Evolutionary conservation across 139 green algal genomes (phyloP).

Genomic region (Ulvella scutata): DNA sequence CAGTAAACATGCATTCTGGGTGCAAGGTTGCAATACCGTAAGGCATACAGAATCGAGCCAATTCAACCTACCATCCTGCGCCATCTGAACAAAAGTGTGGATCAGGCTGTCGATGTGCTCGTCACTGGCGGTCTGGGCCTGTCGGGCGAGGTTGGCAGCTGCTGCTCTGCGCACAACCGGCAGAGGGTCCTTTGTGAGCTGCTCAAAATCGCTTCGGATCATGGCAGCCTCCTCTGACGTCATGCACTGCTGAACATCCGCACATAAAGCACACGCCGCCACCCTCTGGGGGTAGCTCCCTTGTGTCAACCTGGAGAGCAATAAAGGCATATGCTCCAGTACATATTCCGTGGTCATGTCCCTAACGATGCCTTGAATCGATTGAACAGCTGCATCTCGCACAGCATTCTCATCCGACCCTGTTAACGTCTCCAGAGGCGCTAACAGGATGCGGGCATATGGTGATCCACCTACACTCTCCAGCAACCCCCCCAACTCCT

Average conservation of each 20-base stretch:
- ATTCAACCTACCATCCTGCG: not conserved
- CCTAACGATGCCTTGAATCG: not conserved
- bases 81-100: not conserved
- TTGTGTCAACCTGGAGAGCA: not conserved
- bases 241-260: not conserved
- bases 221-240: not conserved
- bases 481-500: not conserved
- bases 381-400: not conserved
- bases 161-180: not conserved
- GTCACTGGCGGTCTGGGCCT: not conserved
- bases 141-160: not conserved
- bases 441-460: not conserved
- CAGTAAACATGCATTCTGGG: no score
- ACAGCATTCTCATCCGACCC: not conserved
- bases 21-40: no score
- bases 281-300: not conserved
- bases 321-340: not conserved
- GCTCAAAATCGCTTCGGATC: not conserved
- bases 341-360: not conserved
- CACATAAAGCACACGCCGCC: not conserved
- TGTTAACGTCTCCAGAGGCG: not conserved
- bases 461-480: not conserved
- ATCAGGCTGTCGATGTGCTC: not conserved
- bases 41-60: no score
- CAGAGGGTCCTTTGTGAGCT: not conserved